phyloP scores from a whole-genome alignment of 768 basidiomycete genomes.

The Mycena galopus region DNA sequence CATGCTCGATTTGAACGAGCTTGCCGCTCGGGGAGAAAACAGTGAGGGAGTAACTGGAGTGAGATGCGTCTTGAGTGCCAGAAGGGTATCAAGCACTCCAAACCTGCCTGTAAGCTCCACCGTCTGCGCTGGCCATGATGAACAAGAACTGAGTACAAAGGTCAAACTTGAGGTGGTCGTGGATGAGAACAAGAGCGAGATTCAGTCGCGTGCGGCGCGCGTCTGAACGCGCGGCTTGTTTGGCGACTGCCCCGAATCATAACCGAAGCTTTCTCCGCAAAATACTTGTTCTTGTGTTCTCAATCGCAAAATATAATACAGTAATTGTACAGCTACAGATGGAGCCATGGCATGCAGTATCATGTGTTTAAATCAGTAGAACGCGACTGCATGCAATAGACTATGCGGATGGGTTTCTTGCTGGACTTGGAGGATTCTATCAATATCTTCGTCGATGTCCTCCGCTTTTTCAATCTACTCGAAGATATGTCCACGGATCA shows the following conservation, averaged over 20 bases:
- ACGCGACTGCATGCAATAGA: constrained; percentile 91
- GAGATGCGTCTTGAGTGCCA: constrained; percentile 19
- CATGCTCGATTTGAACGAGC: constrained; percentile 99
- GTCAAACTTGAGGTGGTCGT: too few relatives aligned
- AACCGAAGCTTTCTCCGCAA: constrained; percentile 8
- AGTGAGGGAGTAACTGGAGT: constrained; percentile 92
- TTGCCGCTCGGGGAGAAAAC: constrained; percentile 99
- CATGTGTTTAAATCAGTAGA: constrained; percentile 67
- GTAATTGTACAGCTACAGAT: not conserved
- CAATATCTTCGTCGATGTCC: constrained; percentile 94
- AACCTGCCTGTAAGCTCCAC: constrained; percentile 81
- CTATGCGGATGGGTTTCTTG: constrained; percentile 93
- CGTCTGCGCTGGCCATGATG: constrained; percentile 84
- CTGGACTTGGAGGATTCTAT: constrained; percentile 85
- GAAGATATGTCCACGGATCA: constrained; percentile 30
- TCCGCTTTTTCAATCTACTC: constrained; percentile 84
- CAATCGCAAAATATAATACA: not conserved
- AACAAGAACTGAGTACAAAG: too few relatives aligned
- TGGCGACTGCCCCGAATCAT: not conserved
- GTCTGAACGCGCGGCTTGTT: constrained; percentile 11
- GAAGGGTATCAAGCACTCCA: constrained; percentile 21
- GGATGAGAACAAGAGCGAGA: too few relatives aligned
- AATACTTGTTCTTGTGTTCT: too few relatives aligned
- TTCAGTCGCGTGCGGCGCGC: too few relatives aligned
- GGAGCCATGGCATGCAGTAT: not conserved